These are phyloP conservation scores for Adansonia digitata DNA, from an alignment of 345 rosid genomes.

Conservation along the genomic window DNA sequence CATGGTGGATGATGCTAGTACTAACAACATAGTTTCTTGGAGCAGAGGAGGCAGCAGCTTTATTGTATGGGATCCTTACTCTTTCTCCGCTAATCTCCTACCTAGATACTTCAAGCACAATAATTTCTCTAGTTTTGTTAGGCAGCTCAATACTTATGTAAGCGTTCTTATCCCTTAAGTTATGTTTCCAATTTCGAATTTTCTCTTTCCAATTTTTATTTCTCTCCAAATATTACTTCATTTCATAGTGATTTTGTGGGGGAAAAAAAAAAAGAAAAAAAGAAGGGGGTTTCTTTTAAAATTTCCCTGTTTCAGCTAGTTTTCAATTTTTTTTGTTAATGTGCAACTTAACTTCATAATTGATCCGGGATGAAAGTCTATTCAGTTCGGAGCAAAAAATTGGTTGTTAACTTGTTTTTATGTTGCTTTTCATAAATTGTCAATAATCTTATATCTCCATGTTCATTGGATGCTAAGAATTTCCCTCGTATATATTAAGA, in stretches of 20 bases:
- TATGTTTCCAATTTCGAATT: not conserved
- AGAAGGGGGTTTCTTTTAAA: too few species aligned
- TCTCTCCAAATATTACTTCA: not conserved
- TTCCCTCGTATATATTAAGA: too few species aligned
- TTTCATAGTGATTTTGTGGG: not conserved
- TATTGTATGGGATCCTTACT: conserved; percentile 74
- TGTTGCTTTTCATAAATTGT: too few species aligned
- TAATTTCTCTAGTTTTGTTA: conserved; percentile 87
- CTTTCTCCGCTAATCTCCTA: conserved; percentile 57
- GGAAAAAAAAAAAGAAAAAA: too few species aligned
- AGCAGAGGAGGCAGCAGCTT: conserved; percentile 59
- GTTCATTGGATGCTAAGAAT: too few species aligned
- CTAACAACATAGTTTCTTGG: conserved; percentile 75
- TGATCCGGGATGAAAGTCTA: not conserved
- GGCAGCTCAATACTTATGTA: conserved; percentile 89
- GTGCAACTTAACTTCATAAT: not conserved
- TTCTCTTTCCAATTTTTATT: not conserved
- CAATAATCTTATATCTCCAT: too few species aligned
- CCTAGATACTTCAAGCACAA: conserved; percentile 87
- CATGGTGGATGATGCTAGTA: conserved; percentile 66
- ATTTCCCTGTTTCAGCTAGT: not conserved
- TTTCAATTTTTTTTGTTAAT: too few species aligned
- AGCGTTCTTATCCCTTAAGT: conserved; percentile 16
- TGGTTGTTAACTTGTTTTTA: not conserved
- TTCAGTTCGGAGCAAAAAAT: not conserved